Evolutionary conservation across 352 stramenopile species (phyloP), one percentile per base, ranked within the genome.

Genomic region (Phytophthora niederhauseri): DNA sequence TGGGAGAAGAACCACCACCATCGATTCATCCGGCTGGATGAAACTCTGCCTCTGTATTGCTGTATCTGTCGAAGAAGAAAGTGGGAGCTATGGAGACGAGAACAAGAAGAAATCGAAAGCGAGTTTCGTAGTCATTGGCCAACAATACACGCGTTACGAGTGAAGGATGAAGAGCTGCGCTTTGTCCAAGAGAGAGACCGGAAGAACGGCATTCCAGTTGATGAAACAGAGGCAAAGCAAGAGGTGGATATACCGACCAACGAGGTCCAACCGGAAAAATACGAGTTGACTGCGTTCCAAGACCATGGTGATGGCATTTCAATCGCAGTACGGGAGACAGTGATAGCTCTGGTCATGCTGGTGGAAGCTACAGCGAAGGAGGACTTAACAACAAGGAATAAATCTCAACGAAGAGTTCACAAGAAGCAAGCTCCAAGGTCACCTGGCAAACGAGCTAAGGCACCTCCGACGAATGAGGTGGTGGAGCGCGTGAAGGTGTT

Each of bases 1-100:
- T 93, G 85, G 85, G 80, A 90, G 62, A 89, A 83, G 48, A 77
- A 89, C 9, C 83, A 93, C 31, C 85, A 91, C 2, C 85, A 93
- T 60, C 81, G 83, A 22, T 80, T 80, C 14, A 89, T 93, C 53
- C 77, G 72, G 3, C 68, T 83, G 30, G 22, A 61, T 0, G 22
- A 63, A 2, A 43, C 22, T 53, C 15, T 80, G 3, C 75, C 76
- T 0, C 11, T 84, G 3, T 91, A 82, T 61, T 93, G 85, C 61
- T 91, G 85, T 49, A 49, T 93, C 20, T 93, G 83, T 59, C 76
- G 85, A 20, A 66, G 83, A 17, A 61, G 72, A n/a, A 87, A 85
- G 31, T 93, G 83, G 83, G 83, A 93, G 51, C 15, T 88, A 24
- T 73, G 61, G 61, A 73, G 82, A 7, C 68, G 69, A 24, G 67